Evolutionary conservation across 192 early-diverging fungal genomes (phyloP).

Genomic region (Oehlia diaphana): DNA sequence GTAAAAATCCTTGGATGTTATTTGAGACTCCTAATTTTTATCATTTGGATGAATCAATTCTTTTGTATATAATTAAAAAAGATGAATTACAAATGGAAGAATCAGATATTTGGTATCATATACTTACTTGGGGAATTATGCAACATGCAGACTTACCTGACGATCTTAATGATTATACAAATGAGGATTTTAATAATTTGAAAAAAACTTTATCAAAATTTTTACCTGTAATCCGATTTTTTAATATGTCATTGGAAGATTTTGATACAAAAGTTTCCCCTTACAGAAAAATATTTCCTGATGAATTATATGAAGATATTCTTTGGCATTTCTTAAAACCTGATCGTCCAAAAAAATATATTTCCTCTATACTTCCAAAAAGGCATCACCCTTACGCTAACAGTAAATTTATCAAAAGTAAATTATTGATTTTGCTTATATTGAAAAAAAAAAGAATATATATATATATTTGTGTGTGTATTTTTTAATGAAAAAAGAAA

Average conservation of each 20-base stretch:
- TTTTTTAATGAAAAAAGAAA: background rate
- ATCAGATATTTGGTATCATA: constrained; percentile 26
- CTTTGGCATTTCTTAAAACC: constrained; percentile 9
- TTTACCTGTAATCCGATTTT: constrained; percentile 16
- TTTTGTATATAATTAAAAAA: constrained; percentile 1
- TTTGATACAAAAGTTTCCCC: constrained; percentile 14
- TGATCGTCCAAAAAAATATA: constrained; percentile 3
- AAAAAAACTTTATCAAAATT: background rate
- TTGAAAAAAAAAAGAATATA: too few relatives aligned
- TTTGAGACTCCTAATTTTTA: constrained; percentile 5
- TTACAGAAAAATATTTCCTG: constrained; percentile 15
- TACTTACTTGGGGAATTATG: constrained; percentile 21
- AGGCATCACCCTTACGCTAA: constrained; percentile 5
- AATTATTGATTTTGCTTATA: background rate
- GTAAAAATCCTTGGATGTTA: background rate
- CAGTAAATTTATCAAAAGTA: background rate
- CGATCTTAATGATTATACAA: constrained; percentile 1
- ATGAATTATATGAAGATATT: constrained; percentile 21
- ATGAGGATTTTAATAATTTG: constrained; percentile 7
- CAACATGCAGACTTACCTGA: constrained; percentile 9
- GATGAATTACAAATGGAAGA: constrained; percentile 23
- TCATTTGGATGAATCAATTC: background rate
- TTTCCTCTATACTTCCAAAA: constrained; percentile 3
- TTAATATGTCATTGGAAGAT: constrained; percentile 15
- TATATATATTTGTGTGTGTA: too few relatives aligned